phyloP scores from a whole-genome alignment of 306 rosid genomes.

The Carpinus fangiana region DNA sequence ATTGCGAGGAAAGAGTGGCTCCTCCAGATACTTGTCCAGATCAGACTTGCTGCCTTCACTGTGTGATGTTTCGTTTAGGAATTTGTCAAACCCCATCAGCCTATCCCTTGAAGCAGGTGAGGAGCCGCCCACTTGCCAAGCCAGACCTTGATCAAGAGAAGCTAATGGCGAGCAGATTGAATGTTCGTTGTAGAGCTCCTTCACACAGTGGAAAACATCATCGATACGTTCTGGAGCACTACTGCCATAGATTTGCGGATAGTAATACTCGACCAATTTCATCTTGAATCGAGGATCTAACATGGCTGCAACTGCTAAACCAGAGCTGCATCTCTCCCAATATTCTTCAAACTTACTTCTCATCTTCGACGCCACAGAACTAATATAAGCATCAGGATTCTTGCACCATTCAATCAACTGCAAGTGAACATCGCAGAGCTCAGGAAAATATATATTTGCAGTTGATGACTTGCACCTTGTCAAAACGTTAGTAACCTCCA shows the following conservation, averaged over 20 bases:
- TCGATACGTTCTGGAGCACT: conserved; percentile 54
- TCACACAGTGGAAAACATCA: conserved; percentile 70
- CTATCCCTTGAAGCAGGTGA: conserved; percentile 67
- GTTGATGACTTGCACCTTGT: conserved; percentile 64
- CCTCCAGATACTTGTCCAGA: conserved; percentile 92
- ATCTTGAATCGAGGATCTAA: conserved; percentile 94
- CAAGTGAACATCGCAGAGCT: conserved; percentile 84
- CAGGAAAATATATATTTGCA: conserved; percentile 80
- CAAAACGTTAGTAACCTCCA: conserved; percentile 60
- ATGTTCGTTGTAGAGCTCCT: conserved; percentile 82
- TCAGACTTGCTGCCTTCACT: conserved; percentile 81
- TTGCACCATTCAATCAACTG: conserved; percentile 91
- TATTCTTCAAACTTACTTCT: conserved; percentile 85
- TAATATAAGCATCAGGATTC: conserved; percentile 66
- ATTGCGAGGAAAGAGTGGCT: conserved; percentile 87
- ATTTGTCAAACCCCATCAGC: conserved; percentile 90
- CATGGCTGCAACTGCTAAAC: conserved; percentile 91
- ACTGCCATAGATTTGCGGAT: conserved; percentile 79
- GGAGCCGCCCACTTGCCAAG: conserved; percentile 72
- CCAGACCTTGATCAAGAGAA: conserved; percentile 69
- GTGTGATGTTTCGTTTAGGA: conserved; percentile 77
- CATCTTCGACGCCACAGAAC: conserved; percentile 71
- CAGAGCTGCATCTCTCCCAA: conserved; percentile 87
- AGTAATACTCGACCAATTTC: conserved; percentile 89
- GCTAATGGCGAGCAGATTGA: conserved; percentile 77